phyloP scores from a whole-genome alignment of 1,284 basidiomycete genomes.

The Earliella scabrosa region DNA sequence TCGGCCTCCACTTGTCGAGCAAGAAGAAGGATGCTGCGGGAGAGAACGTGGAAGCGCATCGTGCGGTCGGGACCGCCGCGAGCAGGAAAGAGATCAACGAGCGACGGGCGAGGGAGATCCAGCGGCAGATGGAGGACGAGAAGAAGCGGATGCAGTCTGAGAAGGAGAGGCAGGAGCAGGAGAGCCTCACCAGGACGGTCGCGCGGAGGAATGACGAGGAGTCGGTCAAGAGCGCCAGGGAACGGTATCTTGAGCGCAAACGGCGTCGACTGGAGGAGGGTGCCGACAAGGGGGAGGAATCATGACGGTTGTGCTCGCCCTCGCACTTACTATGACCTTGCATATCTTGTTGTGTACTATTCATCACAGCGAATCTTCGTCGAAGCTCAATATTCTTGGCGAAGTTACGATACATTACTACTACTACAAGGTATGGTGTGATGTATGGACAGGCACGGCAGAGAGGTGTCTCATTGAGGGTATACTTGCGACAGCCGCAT shows the following conservation, averaged over 20 bases:
- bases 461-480: constrained; percentile 35
- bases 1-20: constrained; percentile 45
- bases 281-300: constrained; percentile 15
- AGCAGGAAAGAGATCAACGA: constrained; percentile 81
- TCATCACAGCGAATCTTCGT: constrained; percentile 6
- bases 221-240: constrained; percentile 73
- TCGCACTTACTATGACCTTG: neutral
- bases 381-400: no score
- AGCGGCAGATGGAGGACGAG: constrained; percentile 76
- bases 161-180: constrained; percentile 61
- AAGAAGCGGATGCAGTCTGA: constrained; percentile 60
- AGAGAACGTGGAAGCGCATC: constrained; percentile 52
- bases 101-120: constrained; percentile 74
- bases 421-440: neutral
- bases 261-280: constrained; percentile 71
- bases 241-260: constrained; percentile 82
- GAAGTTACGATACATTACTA: neutral
- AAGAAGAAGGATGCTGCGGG: constrained; percentile 34
- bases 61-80: constrained; percentile 82
- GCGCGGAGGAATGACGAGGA: constrained; percentile 72
- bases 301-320: neutral
- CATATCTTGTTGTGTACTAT: neutral
- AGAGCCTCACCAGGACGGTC: constrained; percentile 57
- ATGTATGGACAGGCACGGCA: neutral
- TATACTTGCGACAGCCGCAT: constrained; percentile 45